Percentiles rank a stretch among this genome's conserved stretches.
phyloP scores from a whole-genome alignment of 371 early-diverging fungal species.

The Blakeslea trispora region DNA sequence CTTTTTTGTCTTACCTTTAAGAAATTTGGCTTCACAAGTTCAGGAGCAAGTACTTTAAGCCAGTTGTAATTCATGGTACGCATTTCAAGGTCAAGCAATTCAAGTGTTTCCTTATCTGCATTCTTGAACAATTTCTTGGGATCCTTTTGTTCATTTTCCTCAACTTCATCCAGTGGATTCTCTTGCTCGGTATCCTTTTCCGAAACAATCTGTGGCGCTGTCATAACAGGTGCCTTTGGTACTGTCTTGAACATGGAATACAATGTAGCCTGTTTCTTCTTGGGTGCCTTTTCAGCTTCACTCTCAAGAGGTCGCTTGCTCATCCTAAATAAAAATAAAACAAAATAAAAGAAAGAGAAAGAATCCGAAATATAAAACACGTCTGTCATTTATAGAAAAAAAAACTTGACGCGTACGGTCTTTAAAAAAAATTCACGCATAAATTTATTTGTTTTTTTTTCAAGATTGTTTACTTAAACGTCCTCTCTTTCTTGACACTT shows the following conservation, averaged over 20 bases:
- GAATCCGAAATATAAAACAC: no score
- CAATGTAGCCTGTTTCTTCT: constrained; percentile 30
- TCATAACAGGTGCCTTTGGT: background rate
- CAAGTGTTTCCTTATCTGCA: constrained; percentile 44
- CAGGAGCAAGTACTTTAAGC: constrained; percentile 67
- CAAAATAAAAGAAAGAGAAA: no score
- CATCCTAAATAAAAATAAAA: background rate
- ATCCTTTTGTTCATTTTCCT: constrained; percentile 4
- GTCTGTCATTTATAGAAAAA: no score
- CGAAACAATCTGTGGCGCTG: constrained; percentile 1
- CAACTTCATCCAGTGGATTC: no score
- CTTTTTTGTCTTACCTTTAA: constrained; percentile 45
- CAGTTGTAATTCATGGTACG: constrained; percentile 76
- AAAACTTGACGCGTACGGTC: no score
- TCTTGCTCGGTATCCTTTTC: background rate
- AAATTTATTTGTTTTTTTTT: no score
- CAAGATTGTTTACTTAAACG: background rate
- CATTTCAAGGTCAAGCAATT: constrained; percentile 68
- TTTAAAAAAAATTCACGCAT: no score
- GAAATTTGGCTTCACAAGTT: constrained; percentile 82
- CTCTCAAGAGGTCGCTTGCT: constrained; percentile 8
- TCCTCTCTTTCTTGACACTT: constrained; percentile 12
- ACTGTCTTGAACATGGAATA: constrained; percentile 42
- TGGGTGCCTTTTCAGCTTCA: background rate
- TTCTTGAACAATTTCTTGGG: constrained; percentile 26